Evolutionary conservation across 306 rosid species (phyloP).

Genomic region (Ochetophila trinervis): DNA sequence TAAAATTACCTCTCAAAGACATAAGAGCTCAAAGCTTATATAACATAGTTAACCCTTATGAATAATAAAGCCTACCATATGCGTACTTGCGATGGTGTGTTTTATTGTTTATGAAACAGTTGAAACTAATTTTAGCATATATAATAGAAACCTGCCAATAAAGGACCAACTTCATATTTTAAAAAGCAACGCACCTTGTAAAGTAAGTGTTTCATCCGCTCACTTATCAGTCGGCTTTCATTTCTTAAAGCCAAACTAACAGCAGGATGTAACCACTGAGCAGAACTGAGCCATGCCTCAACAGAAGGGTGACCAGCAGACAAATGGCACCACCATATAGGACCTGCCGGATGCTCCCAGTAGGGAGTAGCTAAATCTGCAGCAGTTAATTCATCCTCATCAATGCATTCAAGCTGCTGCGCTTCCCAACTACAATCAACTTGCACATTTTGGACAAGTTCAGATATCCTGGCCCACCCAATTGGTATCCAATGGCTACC

Average conservation of each 20-base stretch:
- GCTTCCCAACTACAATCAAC: constrained; percentile 55
- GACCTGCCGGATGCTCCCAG: constrained; percentile 92
- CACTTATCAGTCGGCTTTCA: constrained; percentile 79
- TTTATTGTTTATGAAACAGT: too few species aligned
- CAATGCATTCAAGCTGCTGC: constrained; percentile 39
- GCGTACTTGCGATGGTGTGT: too few species aligned
- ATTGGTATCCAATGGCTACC: constrained; percentile 77
- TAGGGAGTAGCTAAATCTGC: constrained; percentile 88
- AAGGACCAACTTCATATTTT: constrained; percentile 3
- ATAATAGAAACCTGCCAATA: not conserved
- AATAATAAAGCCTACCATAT: too few species aligned
- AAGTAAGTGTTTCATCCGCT: constrained; percentile 80
- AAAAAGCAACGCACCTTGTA: constrained; percentile 60
- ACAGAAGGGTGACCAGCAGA: constrained; percentile 63
- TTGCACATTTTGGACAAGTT: constrained; percentile 66
- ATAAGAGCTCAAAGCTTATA: not conserved
- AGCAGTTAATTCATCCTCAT: constrained; percentile 71
- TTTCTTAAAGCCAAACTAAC: constrained; percentile 78
- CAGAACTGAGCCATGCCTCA: constrained; percentile 69
- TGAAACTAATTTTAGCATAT: not conserved
- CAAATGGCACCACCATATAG: constrained; percentile 95
- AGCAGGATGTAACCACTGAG: constrained; percentile 94
- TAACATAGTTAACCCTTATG: not conserved
- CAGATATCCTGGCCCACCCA: constrained; percentile 85
- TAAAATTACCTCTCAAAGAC: not conserved